These are phyloP conservation scores for Leucocoprinus leucothites DNA, from an alignment of 768 basidiomycete species.

Conservation along the genomic window DNA sequence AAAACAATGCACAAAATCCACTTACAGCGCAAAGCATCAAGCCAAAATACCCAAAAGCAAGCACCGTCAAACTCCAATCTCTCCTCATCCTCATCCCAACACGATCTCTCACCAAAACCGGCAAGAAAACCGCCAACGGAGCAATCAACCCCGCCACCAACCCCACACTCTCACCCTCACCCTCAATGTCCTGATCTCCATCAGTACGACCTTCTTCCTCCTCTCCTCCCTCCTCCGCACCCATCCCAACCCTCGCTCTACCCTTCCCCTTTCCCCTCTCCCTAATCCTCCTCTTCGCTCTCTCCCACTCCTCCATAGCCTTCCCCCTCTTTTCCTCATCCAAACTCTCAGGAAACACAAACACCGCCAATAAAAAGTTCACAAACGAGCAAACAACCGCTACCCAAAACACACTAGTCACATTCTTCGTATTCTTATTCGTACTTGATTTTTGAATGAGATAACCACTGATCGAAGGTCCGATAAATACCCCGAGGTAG, in stretches of 20 bases:
- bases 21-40: conserved; percentile 68
- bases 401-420: conserved; percentile 48
- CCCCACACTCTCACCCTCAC: too few relatives aligned
- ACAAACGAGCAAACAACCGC: conserved; percentile 40
- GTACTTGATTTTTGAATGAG: conserved; percentile 37
- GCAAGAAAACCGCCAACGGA: conserved; percentile 74
- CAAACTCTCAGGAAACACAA: conserved; percentile 69
- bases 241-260: conserved; percentile 11
- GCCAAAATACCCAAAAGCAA: conserved; percentile 60
- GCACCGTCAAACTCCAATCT: conserved; percentile 81
- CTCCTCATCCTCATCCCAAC: conserved; percentile 34
- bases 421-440: conserved; percentile 23
- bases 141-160: conserved; percentile 38
- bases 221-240: conserved; percentile 15
- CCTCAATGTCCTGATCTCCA: too few relatives aligned
- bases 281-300: too few relatives aligned
- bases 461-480: conserved; percentile 71
- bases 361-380: conserved; percentile 60
- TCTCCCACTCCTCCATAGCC: conserved; percentile 26
- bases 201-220: conserved; percentile 14
- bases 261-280: conserved; percentile 21
- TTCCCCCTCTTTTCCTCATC: conserved; percentile 36
- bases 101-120: conserved; percentile 43
- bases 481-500: conserved; percentile 73
- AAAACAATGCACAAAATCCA: conserved; percentile 13